phyloP scores from a whole-genome alignment of 2,329 filamentous ascomycete genomes.

The Thermothelomyces thermophilus region DNA sequence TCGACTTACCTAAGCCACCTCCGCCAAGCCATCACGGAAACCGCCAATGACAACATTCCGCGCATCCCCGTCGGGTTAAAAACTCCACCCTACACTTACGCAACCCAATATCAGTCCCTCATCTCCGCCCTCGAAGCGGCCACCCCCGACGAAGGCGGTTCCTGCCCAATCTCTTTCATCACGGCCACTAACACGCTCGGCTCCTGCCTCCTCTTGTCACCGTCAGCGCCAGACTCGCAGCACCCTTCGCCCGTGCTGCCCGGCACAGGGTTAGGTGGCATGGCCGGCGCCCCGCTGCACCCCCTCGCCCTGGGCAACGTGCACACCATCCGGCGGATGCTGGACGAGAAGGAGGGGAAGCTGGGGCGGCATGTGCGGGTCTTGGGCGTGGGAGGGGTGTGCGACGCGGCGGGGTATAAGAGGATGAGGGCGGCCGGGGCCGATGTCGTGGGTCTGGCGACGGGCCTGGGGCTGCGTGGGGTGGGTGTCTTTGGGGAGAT shows the following conservation, averaged over 20 bases:
- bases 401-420: conserved; percentile 53
- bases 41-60: too few relatives aligned
- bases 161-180: conserved; percentile 55
- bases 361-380: conserved; percentile 50
- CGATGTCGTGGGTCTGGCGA: conserved; percentile 60
- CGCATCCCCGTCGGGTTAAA: conserved; percentile 56
- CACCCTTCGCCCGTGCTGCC: conserved; percentile 36
- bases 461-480: conserved; percentile 59
- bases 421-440: conserved; percentile 65
- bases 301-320: conserved; percentile 71
- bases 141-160: conserved; percentile 19
- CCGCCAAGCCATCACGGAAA: conserved; percentile 26
- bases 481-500: conserved; percentile 58
- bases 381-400: conserved; percentile 68
- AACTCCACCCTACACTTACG: conserved; percentile 68
- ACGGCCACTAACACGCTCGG: conserved; percentile 70
- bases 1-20: conserved; percentile 48
- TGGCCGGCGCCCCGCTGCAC: conserved; percentile 67
- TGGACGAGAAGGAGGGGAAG: conserved; percentile 41
- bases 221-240: not conserved
- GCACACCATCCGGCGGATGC: conserved; percentile 52
- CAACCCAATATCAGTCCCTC: conserved; percentile 55
- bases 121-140: conserved; percentile 41
- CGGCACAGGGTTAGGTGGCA: conserved; percentile 56
- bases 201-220: conserved; percentile 50